Percentiles rank a stretch among this genome's conserved stretches.
These are phyloP conservation scores for Phoma sp. DNA, from an alignment of 2,329 filamentous ascomycete genomes.

Conservation along the genomic window DNA sequence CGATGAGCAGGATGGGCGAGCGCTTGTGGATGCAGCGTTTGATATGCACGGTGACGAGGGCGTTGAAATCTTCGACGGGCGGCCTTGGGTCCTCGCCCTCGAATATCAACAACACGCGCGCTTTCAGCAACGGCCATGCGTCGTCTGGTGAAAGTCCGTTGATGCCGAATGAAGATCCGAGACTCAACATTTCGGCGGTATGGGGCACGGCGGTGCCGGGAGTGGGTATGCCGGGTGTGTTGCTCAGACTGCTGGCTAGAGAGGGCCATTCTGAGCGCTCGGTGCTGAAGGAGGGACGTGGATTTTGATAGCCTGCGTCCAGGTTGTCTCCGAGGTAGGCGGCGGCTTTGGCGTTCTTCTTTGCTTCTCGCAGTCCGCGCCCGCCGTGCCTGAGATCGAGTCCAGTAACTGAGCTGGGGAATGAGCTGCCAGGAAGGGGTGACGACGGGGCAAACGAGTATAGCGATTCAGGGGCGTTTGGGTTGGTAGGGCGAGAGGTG, in stretches of 20 bases:
- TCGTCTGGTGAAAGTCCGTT: conserved; percentile 68
- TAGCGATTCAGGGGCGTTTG: conserved; percentile 75
- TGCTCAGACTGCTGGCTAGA: conserved; percentile 30
- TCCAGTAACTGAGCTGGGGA: conserved; percentile 83
- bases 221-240: conserved; percentile 30
- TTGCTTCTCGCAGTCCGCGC: conserved; percentile 78
- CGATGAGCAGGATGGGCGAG: conserved; percentile 73
- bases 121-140: conserved; percentile 82
- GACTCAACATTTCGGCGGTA: conserved; percentile 51
- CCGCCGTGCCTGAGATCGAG: conserved; percentile 81
- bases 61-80: conserved; percentile 85
- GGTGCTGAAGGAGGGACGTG: conserved; percentile 49
- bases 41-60: conserved; percentile 79
- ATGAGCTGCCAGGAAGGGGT: conserved; percentile 71
- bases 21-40: conserved; percentile 79
- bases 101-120: conserved; percentile 78
- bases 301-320: conserved; percentile 43
- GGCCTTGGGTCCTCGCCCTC: conserved; percentile 80
- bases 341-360: conserved; percentile 61
- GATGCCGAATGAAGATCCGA: conserved; percentile 57
- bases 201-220: conserved; percentile 41
- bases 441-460: conserved; percentile 82
- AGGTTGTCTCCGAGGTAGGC: conserved; percentile 44
- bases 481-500: conserved; percentile 78
- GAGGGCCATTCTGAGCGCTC: conserved; percentile 50